Evolutionary conservation across 2,329 filamentous ascomycete species (phyloP).

Genomic region (Paraphoma chrysanthemicola): DNA sequence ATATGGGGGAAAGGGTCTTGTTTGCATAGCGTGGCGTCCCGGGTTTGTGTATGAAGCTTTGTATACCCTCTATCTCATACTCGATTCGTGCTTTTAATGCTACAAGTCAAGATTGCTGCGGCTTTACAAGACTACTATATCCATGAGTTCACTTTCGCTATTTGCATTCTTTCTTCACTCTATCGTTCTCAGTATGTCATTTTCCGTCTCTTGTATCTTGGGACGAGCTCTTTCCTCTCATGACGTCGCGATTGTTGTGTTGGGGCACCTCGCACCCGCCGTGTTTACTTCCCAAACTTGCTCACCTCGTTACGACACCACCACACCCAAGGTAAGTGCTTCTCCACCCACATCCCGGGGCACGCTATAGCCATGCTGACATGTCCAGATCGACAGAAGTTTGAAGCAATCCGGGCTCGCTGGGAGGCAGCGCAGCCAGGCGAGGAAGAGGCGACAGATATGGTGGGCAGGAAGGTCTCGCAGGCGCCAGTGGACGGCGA

Average conservation of each 20-base stretch:
- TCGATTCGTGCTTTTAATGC: not conserved
- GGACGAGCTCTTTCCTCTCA: not conserved
- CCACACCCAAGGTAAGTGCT: constrained; percentile 20
- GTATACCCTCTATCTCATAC: constrained; percentile 30
- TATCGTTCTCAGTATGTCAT: not conserved
- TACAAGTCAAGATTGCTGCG: no score
- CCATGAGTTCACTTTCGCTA: no score
- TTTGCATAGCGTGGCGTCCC: constrained; percentile 25
- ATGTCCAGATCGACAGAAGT: constrained; percentile 40
- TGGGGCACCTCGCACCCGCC: constrained; percentile 21
- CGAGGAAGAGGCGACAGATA: constrained; percentile 17
- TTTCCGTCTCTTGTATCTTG: not conserved
- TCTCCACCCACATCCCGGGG: constrained; percentile 6
- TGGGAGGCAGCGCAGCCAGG: constrained; percentile 37
- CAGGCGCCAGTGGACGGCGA: constrained; percentile 18
- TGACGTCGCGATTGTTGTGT: constrained; percentile 16
- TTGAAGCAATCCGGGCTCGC: constrained; percentile 40
- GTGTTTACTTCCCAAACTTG: constrained; percentile 13
- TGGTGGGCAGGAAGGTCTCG: constrained; percentile 32
- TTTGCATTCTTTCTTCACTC: not conserved
- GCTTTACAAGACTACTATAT: no score
- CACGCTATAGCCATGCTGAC: constrained; percentile 42
- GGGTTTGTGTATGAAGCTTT: constrained; percentile 17
- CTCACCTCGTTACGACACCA: constrained; percentile 13
- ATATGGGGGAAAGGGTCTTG: not conserved